Evolutionary conservation across 1,284 basidiomycete species (phyloP).

Genomic region (Cystobasidium pallidum): DNA sequence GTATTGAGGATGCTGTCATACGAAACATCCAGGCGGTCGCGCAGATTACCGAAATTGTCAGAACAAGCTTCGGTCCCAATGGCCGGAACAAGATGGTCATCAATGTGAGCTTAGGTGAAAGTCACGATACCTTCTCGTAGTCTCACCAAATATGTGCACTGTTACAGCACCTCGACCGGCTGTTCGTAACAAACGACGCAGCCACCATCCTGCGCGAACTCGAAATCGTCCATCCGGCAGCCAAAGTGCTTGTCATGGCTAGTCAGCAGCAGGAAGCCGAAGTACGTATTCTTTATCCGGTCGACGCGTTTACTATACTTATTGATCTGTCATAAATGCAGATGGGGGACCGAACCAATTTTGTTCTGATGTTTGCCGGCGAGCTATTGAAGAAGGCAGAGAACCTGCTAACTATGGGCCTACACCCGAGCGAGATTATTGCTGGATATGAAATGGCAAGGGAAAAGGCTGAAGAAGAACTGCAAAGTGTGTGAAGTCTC

Average conservation of each 20-base stretch:
- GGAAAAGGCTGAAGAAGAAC: slow-evolving; percentile 78
- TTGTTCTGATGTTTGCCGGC: slow-evolving; percentile 92
- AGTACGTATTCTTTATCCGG: slow-evolving; percentile 60
- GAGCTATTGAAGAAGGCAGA: slow-evolving; percentile 95
- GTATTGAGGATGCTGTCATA: slow-evolving; percentile 55
- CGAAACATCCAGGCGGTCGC: slow-evolving; percentile 66
- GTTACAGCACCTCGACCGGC: slow-evolving; percentile 73
- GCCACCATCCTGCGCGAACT: slow-evolving; percentile 98
- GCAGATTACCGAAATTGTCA: slow-evolving; percentile 91
- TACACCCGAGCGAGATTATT: slow-evolving; percentile 87
- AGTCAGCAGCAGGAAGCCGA: slow-evolving; percentile 95
- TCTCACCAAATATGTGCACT: background rate
- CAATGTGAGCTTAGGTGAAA: slow-evolving; percentile 60
- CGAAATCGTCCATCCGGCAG: slow-evolving; percentile 97
- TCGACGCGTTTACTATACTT: background rate
- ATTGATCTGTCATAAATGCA: slow-evolving; percentile 45
- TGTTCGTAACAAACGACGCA: slow-evolving; percentile 98
- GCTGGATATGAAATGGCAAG: slow-evolving; percentile 96
- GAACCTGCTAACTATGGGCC: slow-evolving; percentile 88
- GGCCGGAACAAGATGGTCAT: slow-evolving; percentile 94
- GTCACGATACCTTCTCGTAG: no score
- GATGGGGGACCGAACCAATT: slow-evolving; percentile 98
- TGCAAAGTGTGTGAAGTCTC: slow-evolving; percentile 71
- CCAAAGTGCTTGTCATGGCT: slow-evolving; percentile 96
- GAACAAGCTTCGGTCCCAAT: slow-evolving; percentile 65